A percentile compares a stretch with the other conserved stretches of the same genome.
Evolutionary conservation across 345 rosid species (phyloP).

Genomic region (Citrus maxima): DNA sequence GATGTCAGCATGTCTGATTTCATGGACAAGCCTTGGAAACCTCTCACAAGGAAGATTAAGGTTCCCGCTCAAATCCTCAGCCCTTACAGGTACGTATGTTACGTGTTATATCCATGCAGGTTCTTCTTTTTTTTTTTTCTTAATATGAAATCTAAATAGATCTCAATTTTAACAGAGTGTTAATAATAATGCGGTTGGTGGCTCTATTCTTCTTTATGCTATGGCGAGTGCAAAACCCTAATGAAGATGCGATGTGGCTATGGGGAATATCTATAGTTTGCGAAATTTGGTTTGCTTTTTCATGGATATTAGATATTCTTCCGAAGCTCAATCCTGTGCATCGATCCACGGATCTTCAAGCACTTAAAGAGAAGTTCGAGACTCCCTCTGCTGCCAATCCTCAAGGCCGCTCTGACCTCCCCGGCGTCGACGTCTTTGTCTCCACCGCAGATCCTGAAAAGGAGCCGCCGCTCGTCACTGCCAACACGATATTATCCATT

Average conservation of each 20-base stretch:
- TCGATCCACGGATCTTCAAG: slow-evolving; percentile 73
- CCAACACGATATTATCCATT: slow-evolving; percentile 77
- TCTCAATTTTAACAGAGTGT: slow-evolving; percentile 36
- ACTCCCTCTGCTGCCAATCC: slow-evolving; percentile 71
- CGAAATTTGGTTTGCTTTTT: slow-evolving; percentile 92
- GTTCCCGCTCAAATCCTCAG: slow-evolving; percentile 67
- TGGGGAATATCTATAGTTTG: slow-evolving; percentile 83
- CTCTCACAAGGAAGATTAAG: slow-evolving; percentile 72
- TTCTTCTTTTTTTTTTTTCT: no score
- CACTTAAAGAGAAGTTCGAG: slow-evolving; percentile 79
- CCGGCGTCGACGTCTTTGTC: slow-evolving; percentile 75
- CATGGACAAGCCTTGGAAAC: slow-evolving; percentile 97
- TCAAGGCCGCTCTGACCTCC: slow-evolving; percentile 82
- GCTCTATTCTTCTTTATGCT: slow-evolving; percentile 49
- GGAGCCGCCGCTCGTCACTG: slow-evolving; percentile 91
- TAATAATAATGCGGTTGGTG: slow-evolving; percentile 52
- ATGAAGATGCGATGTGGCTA: slow-evolving; percentile 81
- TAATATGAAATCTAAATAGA: slow-evolving; percentile 23
- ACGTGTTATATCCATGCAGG: no score
- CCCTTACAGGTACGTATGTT: slow-evolving; percentile 56
- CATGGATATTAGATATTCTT: slow-evolving; percentile 81
- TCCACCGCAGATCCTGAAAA: slow-evolving; percentile 93
- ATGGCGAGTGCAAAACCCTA: slow-evolving; percentile 81
- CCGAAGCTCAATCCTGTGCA: slow-evolving; percentile 88
- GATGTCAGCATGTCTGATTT: slow-evolving; percentile 78